These are phyloP conservation scores for Westerdykella sp. DNA, from an alignment of 2,329 filamentous ascomycete species.

Conservation along the genomic window DNA sequence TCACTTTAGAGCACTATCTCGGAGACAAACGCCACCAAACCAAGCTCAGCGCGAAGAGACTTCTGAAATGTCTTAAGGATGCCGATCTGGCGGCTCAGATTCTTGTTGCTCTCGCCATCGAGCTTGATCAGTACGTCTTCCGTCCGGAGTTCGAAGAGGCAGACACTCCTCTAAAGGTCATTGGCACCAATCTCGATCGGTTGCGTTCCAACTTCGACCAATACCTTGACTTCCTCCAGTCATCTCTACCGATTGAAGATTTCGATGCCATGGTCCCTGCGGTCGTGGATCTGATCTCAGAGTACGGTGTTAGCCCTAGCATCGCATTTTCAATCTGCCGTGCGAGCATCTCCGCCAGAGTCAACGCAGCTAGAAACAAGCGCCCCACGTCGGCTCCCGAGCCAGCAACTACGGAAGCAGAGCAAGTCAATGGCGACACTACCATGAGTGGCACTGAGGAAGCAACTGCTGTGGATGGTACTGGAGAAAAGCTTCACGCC, in stretches of 20 bases:
- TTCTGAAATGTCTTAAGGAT: constrained; percentile 73
- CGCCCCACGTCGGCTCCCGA: constrained; percentile 13
- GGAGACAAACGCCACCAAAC: constrained; percentile 77
- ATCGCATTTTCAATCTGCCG: constrained; percentile 82
- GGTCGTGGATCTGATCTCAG: constrained; percentile 64
- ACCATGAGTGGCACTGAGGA: constrained; percentile 22
- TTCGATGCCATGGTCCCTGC: constrained; percentile 76
- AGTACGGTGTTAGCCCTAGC: constrained; percentile 72
- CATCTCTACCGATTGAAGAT: constrained; percentile 65
- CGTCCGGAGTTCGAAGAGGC: constrained; percentile 65
- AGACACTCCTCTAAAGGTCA: constrained; percentile 66
- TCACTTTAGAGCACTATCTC: constrained; percentile 69
- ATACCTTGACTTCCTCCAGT: constrained; percentile 82
- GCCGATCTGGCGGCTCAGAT: constrained; percentile 73
- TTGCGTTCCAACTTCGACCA: constrained; percentile 79
- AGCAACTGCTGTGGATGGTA: constrained; percentile 5
- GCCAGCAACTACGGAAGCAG: constrained; percentile 6
- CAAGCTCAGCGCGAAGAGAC: constrained; percentile 65
- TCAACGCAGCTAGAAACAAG: constrained; percentile 32
- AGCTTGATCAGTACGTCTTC: constrained; percentile 80
- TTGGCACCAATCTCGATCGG: constrained; percentile 85
- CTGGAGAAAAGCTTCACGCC: background rate
- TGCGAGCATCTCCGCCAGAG: constrained; percentile 54
- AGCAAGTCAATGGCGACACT: constrained; percentile 48
- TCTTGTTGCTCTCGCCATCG: constrained; percentile 84